These are phyloP conservation scores for Trichophyton schoenleinii DNA, from an alignment of 2,329 filamentous ascomycete genomes.

Conservation along the genomic window DNA sequence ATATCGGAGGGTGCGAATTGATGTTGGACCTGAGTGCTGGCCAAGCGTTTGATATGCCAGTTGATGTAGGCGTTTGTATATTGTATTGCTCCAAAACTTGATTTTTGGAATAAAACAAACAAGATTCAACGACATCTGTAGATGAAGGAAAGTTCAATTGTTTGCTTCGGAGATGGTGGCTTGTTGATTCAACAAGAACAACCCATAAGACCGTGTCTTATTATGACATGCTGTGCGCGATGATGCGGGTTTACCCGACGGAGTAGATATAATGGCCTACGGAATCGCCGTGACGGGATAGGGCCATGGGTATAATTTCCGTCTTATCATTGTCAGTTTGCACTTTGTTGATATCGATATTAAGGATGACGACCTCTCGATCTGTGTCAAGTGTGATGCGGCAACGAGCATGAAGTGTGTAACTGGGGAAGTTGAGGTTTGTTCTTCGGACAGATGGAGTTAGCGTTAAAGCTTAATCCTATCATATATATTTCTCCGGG, in stretches of 20 bases:
- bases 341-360: not conserved
- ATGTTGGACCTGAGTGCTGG: not conserved
- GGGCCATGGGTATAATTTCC: not conserved
- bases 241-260: not conserved
- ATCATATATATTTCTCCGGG: not conserved
- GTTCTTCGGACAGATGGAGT: not conserved
- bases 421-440: not conserved
- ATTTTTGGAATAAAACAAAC: not conserved
- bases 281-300: not conserved
- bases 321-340: not conserved
- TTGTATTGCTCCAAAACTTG: slow-evolving; percentile 1
- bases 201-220: not conserved
- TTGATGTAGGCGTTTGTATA: not conserved
- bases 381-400: not conserved
- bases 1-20: not conserved
- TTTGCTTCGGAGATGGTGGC: not conserved
- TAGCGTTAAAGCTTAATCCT: not conserved
- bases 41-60: not conserved
- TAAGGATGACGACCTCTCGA: not conserved
- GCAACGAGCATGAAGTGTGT: not conserved
- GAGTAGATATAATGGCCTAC: too few species aligned
- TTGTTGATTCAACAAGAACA: not conserved
- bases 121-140: not conserved
- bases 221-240: not conserved
- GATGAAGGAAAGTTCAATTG: not conserved